Conservation (phyloP, 2,329 filamentous ascomycete species). For the Sarocladium brachiariae region DNA sequence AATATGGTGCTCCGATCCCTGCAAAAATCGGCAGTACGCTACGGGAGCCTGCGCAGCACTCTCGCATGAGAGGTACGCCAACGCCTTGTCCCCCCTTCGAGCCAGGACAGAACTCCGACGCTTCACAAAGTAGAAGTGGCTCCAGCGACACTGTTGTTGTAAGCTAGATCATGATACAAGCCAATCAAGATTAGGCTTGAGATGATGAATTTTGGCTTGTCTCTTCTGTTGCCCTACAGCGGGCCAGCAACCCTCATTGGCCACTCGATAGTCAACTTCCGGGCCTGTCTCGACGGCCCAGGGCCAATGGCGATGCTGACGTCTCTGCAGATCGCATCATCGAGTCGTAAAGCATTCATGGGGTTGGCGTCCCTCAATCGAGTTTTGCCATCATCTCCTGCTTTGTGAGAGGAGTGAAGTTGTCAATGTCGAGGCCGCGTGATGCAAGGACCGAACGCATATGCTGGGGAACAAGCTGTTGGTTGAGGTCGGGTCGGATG, state of each 20-base stretch:
- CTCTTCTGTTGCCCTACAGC: conserved; percentile 3
- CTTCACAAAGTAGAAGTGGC: conserved; percentile 10
- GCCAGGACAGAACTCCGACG: conserved; percentile 4
- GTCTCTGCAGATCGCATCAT: conserved; percentile 6
- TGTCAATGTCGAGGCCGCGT: conserved; percentile 85
- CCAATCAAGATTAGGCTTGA: background rate
- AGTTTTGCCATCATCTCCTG: conserved; percentile 97
- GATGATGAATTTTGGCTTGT: background rate
- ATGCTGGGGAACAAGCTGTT: conserved; percentile 79
- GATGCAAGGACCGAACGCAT: conserved; percentile 66
- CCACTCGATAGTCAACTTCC: background rate
- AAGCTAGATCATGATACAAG: background rate
- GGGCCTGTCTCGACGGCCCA: background rate
- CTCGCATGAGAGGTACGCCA: conserved; percentile 5
- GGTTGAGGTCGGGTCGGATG: conserved; percentile 84
- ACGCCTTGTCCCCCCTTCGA: conserved; percentile 7
- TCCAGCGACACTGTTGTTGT: conserved; percentile 4
- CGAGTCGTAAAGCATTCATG: conserved; percentile 9
- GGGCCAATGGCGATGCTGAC: conserved; percentile 7
- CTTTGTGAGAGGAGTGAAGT: conserved; percentile 83
- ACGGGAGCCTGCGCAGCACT: conserved; percentile 6
- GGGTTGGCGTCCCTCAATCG: conserved; percentile 58
- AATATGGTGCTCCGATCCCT: background rate
- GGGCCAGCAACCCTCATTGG: background rate
- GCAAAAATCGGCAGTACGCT: background rate